Evolutionary conservation across 2,329 filamentous ascomycete genomes (phyloP), one percentile per base, ranked within the genome.

Genomic region (Chalara sp.): DNA sequence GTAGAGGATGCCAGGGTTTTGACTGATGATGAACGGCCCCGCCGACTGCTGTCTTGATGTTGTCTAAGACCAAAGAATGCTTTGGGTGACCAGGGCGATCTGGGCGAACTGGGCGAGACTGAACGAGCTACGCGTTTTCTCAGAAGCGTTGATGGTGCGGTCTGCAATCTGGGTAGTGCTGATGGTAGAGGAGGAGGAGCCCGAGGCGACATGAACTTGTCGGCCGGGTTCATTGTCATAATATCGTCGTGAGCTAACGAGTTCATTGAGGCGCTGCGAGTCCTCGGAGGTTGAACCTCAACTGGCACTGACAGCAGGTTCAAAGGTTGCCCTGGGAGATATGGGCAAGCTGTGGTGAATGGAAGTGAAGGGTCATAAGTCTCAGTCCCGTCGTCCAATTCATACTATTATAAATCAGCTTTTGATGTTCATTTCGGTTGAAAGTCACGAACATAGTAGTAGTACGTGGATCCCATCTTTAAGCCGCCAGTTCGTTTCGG

Each of bases 381-480:
- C 68, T 96, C 91, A 33, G 82, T 75, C 45, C 85, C 82, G 58
- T 85, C 83, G 67, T 96, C 83, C 41, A 96, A 68, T 65, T 91
- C 83, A 69, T 96, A 96, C 87, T 95, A 56, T 56, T 57, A 56
- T 50, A 48, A 56, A 40, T 58, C n/a, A 52, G 49, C 44, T 32
- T 32, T 50, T 49, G 50, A 55, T 37, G 52, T 48, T 58, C 70
- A 48, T 39, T 39, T 21, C 41, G 10, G 12, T 44, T 11, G 41
- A 58, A 51, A 56, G 45, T 43, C 48, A 76, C 87, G 71, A 74
- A 95, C 89, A 71, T 93, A 96, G 75, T 95, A 97, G 78, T 92
- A 96, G 70, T 96, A 96, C 12, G 86, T 93, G 53, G 86, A 83
- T 43, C 91, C 91, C 87, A 96, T 96, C 68, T 86, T 93, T 57